These are phyloP conservation scores for Colletotrichum sp. DNA, from an alignment of 2,329 filamentous ascomycete genomes.

Conservation along the genomic window DNA sequence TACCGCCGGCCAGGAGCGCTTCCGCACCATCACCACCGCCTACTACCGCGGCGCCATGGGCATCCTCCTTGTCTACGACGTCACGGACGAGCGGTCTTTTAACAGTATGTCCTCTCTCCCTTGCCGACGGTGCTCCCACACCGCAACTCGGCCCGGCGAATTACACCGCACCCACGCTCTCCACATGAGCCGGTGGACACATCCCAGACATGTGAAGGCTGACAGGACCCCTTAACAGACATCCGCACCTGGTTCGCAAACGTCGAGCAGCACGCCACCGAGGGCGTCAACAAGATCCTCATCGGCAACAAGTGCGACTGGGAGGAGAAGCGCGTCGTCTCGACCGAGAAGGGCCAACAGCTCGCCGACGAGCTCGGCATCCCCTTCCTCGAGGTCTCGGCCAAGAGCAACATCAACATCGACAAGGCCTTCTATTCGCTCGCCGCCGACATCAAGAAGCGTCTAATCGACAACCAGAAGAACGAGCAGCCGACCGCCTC, in stretches of 20 bases:
- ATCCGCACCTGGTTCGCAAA: conserved; percentile 99
- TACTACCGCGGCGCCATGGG: conserved; percentile 99
- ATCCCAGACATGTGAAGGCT: conserved; percentile 10
- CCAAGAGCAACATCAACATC: conserved; percentile 99
- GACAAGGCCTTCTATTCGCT: conserved; percentile 98
- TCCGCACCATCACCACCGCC: conserved; percentile 97
- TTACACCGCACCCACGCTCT: background rate
- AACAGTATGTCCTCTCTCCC: conserved; percentile 70
- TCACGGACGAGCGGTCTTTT: conserved; percentile 94
- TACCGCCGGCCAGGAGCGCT: conserved; percentile 96
- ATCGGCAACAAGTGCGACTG: conserved; percentile 99
- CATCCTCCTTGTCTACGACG: conserved; percentile 96
- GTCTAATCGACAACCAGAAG: conserved; percentile 90
- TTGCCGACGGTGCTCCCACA: background rate
- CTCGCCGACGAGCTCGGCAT: conserved; percentile 96
- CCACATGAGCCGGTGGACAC: background rate
- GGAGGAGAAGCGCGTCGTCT: conserved; percentile 97
- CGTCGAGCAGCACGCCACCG: conserved; percentile 96
- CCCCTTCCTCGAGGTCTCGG: conserved; percentile 97
- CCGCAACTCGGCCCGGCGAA: background rate
- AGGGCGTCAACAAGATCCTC: conserved; percentile 99
- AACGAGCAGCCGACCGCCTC: conserved; percentile 64
- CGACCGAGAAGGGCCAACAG: conserved; percentile 89
- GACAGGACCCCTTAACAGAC: conserved; percentile 60
- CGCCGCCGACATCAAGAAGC: conserved; percentile 97